Evolutionary conservation across 805 yeast genomes (phyloP).

Genomic region (Metschnikowia gelsemii): DNA sequence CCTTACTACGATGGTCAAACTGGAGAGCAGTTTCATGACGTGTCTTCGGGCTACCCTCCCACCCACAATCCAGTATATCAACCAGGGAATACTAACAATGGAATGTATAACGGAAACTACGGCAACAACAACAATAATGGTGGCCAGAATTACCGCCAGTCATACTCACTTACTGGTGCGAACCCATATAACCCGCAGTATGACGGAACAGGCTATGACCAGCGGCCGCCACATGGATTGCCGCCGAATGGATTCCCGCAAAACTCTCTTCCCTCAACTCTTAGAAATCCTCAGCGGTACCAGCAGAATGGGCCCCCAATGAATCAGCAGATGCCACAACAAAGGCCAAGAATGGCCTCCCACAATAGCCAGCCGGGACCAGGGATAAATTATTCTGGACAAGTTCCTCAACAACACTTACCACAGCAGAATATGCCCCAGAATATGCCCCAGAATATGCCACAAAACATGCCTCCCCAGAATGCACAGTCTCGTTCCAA

Average conservation of each 20-base stretch:
- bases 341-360: conserved; percentile 7
- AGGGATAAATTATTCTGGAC: conserved; percentile 5
- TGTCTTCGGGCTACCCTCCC: not conserved
- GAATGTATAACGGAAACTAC: conserved; percentile 2
- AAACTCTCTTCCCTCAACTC: conserved; percentile 27
- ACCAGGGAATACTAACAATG: not conserved
- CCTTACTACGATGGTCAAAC: conserved; percentile 3
- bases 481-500: not conserved
- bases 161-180: conserved; percentile 15
- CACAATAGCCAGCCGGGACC: conserved; percentile 5
- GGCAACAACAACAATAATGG: not conserved
- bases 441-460: conserved; percentile 4
- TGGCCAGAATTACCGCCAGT: conserved; percentile 9
- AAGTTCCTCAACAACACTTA: not conserved
- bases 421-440: conserved; percentile 1
- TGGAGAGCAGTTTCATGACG: conserved; percentile 10
- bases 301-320: conserved; percentile 22
- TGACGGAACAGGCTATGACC: conserved; percentile 22
- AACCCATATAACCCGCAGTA: conserved; percentile 10
- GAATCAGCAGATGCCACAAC: conserved; percentile 11
- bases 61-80: too few relatives aligned
- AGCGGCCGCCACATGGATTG: conserved; percentile 33
- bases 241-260: conserved; percentile 31
- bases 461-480: conserved; percentile 9
- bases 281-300: conserved; percentile 24